Evolutionary conservation across 2,329 filamentous ascomycete species (phyloP), one percentile per base, ranked within the genome.

Genomic region (Tympanopsis confertula): DNA sequence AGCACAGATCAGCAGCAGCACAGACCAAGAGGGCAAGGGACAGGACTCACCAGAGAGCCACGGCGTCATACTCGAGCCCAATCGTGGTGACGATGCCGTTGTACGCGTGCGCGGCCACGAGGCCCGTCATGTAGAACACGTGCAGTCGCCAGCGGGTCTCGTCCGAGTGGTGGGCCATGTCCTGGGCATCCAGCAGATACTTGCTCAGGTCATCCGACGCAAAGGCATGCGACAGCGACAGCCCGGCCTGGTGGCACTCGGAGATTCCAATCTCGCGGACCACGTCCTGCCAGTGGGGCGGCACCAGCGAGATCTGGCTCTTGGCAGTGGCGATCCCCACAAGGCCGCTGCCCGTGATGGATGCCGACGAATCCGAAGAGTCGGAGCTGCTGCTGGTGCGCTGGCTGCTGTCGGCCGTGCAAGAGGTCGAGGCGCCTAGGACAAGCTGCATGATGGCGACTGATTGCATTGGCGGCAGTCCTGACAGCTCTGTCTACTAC

Each of bases 81-180:
- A 84, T 76, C 39, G 80, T 77, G 35, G 82, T 80, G 39, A 84
- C 84, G 41, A 86, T 58, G 39, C 85, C 86, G 47, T 78, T 78
- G 50, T 82, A 69, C 56, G 76, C 78, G 55, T 87, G 83, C 42
- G 82, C 78, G 41, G 84, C 82, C 36, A 79, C 78, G 47, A 86
- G 71, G 58, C 86, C 88, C 47, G 78, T 79, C 65, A 89, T 74
- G 48, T 87, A 81, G 53, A 81, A 72, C 46, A 82, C 68, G 56
- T 91, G 85, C 35, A 91, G 66, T 46, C 76, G 73, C 79, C 82
- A 91, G 53, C 78, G 80, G 52, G 77, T 65, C 56, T 84, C 74
- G 50, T 75, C 68, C 35, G 74, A 69, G 59, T 71, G 73, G 43
- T 67, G 57, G 43, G 65, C 66, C 59, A 75, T 72, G 54, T 86